Conservation (phyloP, 257 asterid genomes). For the Coffea canephora region DNA sequence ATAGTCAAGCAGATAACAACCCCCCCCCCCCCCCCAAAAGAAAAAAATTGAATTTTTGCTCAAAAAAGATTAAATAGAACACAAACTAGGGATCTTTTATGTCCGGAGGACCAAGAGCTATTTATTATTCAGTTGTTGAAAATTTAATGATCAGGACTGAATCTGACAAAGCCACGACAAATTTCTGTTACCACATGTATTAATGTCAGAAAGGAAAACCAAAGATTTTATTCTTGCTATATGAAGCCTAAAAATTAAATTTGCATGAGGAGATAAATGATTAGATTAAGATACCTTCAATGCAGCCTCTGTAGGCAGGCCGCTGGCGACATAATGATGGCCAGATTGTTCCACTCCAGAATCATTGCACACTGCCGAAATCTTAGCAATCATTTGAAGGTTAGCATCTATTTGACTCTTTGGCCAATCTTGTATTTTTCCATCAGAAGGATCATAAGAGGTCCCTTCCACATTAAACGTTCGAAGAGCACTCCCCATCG, state of each 20-base stretch:
- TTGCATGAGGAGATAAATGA: not conserved
- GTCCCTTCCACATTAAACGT: slow-evolving; percentile 82
- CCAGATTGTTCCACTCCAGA: slow-evolving; percentile 84
- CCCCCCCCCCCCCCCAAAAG: no score
- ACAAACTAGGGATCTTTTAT: not conserved
- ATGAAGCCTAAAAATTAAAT: not conserved
- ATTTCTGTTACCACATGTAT: not conserved
- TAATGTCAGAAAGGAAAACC: not conserved
- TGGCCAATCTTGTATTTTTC: slow-evolving; percentile 76
- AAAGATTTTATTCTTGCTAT: not conserved
- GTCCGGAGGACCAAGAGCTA: not conserved
- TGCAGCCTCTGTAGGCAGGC: slow-evolving; percentile 98
- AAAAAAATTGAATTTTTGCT: not conserved
- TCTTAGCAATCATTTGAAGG: slow-evolving; percentile 87
- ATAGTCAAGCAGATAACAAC: not conserved
- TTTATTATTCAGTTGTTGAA: not conserved
- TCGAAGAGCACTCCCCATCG: slow-evolving; percentile 44
- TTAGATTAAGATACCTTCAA: slow-evolving; percentile 57
- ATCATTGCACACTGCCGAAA: slow-evolving; percentile 96
- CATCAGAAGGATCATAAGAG: slow-evolving; percentile 81
- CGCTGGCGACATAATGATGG: slow-evolving; percentile 69
- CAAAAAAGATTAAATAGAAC: not conserved
- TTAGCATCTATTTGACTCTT: slow-evolving; percentile 66
- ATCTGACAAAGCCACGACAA: not conserved
- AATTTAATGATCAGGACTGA: not conserved